Evolutionary conservation across 2,329 filamentous ascomycete species (phyloP), one percentile per base, ranked within the genome.

Genomic region (Ophiocordyceps camponoti-saundersi): DNA sequence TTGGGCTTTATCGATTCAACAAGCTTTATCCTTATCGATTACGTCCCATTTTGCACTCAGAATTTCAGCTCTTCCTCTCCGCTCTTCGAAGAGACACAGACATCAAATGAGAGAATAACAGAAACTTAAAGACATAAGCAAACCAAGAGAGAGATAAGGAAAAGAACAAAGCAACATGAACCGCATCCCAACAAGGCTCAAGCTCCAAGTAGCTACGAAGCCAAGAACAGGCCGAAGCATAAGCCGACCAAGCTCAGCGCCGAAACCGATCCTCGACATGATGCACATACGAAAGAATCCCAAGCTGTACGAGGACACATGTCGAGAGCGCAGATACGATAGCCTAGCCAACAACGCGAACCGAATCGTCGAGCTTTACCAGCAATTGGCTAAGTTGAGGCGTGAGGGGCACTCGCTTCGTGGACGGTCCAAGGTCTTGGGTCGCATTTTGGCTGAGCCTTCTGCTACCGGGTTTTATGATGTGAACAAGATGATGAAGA

Each of bases 231-330:
- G n/a, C n/a, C n/a, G n/a, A n/a, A n/a, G n/a, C n/a, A 29, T 10
- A 29, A 39, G 13, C 34, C 72, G 80, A 39, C 83, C 84, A 5
- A 71, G 82, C 2, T 80, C 75, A 46, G 88, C 85, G 15, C 88
- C 87, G 12, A 90, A 86, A 60, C 78, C 85, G 23, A 75, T 75
- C 44, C 74, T 93, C 53, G 84, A 95, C 66, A 74, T 94, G 59
- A 90, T 86, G 62, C 82, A 92, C 66, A 95, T 98, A 61, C 88
- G 89, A 48, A 76, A 87, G 58, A 85, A 93, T 63, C 78, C 84
- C 16, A 77, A 81, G 15, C 72, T 93, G 16, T 85, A 95, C 69
- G 75, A 83, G 55, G 71, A 82, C 53, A 96, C 93, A 59, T 94
- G 86, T 64, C 61, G 82, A 49, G 81, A 88, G 53, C 80, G 92